Conservation (phyloP, 257 asterid genomes). For the Leptodermis oblonga region DNA sequence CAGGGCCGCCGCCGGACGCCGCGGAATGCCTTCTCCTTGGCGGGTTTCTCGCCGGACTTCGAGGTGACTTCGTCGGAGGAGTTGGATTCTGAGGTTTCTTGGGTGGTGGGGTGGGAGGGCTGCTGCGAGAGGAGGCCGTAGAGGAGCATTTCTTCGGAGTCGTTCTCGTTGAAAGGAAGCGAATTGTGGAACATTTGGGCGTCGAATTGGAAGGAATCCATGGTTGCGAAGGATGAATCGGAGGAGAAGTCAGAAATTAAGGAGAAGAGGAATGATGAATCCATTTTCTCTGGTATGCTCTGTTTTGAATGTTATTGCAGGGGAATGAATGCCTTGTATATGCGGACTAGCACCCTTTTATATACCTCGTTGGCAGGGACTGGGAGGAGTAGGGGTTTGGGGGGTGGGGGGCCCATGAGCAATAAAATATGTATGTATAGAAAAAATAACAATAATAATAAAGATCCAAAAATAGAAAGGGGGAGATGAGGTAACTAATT, state of each 20-base stretch:
- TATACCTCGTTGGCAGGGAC: slow-evolving; percentile 13
- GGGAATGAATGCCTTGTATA: neutral
- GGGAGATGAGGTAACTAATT: too few relatives aligned
- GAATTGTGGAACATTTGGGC: slow-evolving; percentile 12
- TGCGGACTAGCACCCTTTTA: slow-evolving; percentile 15
- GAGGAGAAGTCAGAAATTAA: slow-evolving; percentile 26
- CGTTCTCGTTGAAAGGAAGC: slow-evolving; percentile 44
- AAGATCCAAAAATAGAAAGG: too few relatives aligned
- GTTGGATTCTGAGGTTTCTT: slow-evolving; percentile 34
- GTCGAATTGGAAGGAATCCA: slow-evolving; percentile 21
- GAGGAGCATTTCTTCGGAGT: slow-evolving; percentile 51
- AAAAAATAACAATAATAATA: neutral
- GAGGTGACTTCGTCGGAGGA: slow-evolving; percentile 47
- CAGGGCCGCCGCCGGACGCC: slow-evolving; percentile 82
- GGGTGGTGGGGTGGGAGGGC: slow-evolving; percentile 30
- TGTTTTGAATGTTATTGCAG: neutral
- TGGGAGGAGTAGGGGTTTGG: neutral
- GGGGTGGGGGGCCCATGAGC: neutral
- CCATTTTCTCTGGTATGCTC: slow-evolving; percentile 21
- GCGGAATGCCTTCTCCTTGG: slow-evolving; percentile 39
- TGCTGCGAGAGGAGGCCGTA: slow-evolving; percentile 28
- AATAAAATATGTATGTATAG: neutral
- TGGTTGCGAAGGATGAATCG: slow-evolving; percentile 27
- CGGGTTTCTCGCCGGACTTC: slow-evolving; percentile 12
- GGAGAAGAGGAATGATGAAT: slow-evolving; percentile 26